A percentile compares a stretch with the other conserved stretches of the same genome.
These are phyloP conservation scores for Platanus orientalis DNA, from an alignment of 164 flowering plant genomes.

Conservation along the genomic window DNA sequence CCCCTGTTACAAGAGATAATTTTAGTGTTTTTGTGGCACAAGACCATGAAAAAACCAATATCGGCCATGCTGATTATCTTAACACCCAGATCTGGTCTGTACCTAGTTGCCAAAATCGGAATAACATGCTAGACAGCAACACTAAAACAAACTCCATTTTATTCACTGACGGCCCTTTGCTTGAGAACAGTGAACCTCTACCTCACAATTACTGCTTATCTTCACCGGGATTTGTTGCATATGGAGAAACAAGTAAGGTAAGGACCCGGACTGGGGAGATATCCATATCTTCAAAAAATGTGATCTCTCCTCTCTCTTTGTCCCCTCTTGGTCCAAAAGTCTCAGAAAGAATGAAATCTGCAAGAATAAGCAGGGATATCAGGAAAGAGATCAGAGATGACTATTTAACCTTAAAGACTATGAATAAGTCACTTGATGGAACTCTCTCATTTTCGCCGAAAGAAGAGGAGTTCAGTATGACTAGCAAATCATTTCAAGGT, in stretches of 20 bases:
- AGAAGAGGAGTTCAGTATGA: conserved; percentile 35
- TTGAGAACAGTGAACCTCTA: conserved; percentile 32
- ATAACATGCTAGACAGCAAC: conserved; percentile 15
- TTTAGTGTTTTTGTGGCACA: conserved; percentile 17
- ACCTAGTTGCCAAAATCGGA: conserved; percentile 30
- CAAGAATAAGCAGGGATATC: conserved; percentile 18
- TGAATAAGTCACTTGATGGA: conserved; percentile 32
- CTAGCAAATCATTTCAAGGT: conserved; percentile 41
- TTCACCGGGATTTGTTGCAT: conserved; percentile 22
- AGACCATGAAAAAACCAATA: conserved; percentile 59
- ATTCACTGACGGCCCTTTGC: conserved; percentile 72
- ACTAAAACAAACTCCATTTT: conserved; percentile 21
- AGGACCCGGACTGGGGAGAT: conserved; percentile 23
- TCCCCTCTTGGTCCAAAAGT: conserved; percentile 86
- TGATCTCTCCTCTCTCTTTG: conserved; percentile 46
- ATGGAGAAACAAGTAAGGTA: conserved; percentile 17
- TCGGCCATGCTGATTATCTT: conserved; percentile 27
- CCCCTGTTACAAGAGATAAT: conserved; percentile 3
- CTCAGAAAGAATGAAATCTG: conserved; percentile 40
- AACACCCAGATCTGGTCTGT: conserved; percentile 24
- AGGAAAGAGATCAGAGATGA: conserved; percentile 24
- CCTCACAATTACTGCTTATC: conserved; percentile 19
- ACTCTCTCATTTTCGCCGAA: conserved; percentile 26
- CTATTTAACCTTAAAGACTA: conserved; percentile 20
- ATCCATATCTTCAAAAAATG: conserved; percentile 29